Evolutionary conservation across 2,329 filamentous ascomycete species (phyloP).

Genomic region (Penicillium fuscoglaucum): DNA sequence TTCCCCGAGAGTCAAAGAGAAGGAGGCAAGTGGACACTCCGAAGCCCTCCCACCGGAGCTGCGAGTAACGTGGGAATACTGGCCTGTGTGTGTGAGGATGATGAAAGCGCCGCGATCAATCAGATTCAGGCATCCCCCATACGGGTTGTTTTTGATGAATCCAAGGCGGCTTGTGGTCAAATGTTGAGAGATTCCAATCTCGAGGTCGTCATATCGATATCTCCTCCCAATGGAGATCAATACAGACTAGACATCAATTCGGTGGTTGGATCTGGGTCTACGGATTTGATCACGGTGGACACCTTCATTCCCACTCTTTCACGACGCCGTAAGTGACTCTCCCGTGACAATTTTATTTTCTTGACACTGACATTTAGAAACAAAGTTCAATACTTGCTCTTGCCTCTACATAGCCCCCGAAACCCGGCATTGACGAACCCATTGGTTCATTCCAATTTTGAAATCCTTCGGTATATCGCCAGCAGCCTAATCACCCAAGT

Average conservation of each 20-base stretch:
- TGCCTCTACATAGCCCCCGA: slow-evolving; percentile 65
- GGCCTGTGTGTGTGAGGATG: slow-evolving; percentile 46
- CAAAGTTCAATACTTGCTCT: slow-evolving; percentile 70
- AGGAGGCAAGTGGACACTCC: slow-evolving; percentile 74
- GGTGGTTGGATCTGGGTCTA: slow-evolving; percentile 67
- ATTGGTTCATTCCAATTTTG: slow-evolving; percentile 74
- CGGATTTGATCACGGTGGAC: slow-evolving; percentile 70
- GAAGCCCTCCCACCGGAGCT: slow-evolving; percentile 61
- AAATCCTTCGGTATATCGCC: slow-evolving; percentile 69
- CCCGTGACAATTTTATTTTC: slow-evolving; percentile 1
- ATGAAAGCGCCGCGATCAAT: slow-evolving; percentile 50
- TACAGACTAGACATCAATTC: slow-evolving; percentile 63
- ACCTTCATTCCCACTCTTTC: slow-evolving; percentile 74
- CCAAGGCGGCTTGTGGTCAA: slow-evolving; percentile 32
- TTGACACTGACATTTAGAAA: slow-evolving; percentile 12
- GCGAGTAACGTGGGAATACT: slow-evolving; percentile 57
- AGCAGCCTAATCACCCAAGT: slow-evolving; percentile 64
- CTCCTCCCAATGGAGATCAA: slow-evolving; percentile 61
- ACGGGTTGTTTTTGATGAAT: slow-evolving; percentile 39
- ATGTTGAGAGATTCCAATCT: slow-evolving; percentile 35
- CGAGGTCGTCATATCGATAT: slow-evolving; percentile 65
- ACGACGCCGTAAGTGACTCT: slow-evolving; percentile 62
- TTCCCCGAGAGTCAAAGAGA: slow-evolving; percentile 84
- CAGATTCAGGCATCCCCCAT: slow-evolving; percentile 46
- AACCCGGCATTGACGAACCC: slow-evolving; percentile 54